Percentiles rank a stretch among this genome's conserved stretches.
Conservation (phyloP, 2,329 filamentous ascomycete genomes). For the Coniella vitis region DNA sequence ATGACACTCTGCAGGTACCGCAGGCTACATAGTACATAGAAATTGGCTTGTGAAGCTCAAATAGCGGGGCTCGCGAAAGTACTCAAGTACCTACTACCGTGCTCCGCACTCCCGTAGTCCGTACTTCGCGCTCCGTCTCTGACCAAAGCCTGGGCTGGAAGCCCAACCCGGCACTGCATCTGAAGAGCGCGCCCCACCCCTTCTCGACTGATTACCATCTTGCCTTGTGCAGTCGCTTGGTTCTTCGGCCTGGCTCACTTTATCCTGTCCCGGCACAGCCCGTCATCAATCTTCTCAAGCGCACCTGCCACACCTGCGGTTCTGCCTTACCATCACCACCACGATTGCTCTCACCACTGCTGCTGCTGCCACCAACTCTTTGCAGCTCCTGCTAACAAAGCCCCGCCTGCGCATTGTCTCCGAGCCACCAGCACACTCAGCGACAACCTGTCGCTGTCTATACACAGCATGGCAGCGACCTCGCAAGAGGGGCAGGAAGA, state of each 20-base stretch:
- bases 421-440: no score
- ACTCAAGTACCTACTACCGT: no score
- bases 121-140: no score
- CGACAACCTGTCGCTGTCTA: no score
- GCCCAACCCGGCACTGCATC: neutral
- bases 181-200: neutral
- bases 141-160: no score
- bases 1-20: no score
- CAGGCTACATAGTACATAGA: no score
- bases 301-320: conserved; percentile 4
- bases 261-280: conserved; percentile 3
- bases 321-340: conserved; percentile 11
- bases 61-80: no score
- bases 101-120: no score
- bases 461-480: conserved; percentile 10
- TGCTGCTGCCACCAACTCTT: neutral
- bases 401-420: neutral
- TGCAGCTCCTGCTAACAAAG: neutral
- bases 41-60: no score
- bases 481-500: conserved; percentile 14
- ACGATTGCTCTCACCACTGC: neutral
- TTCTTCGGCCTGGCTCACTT: conserved; percentile 3
- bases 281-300: conserved; percentile 13
- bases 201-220: neutral
- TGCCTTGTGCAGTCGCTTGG: neutral